Percentiles rank a stretch among this genome's conserved stretches.
Evolutionary conservation across 2,329 filamentous ascomycete genomes (phyloP).

Genomic region (Magnaporthiopsis incrustans): DNA sequence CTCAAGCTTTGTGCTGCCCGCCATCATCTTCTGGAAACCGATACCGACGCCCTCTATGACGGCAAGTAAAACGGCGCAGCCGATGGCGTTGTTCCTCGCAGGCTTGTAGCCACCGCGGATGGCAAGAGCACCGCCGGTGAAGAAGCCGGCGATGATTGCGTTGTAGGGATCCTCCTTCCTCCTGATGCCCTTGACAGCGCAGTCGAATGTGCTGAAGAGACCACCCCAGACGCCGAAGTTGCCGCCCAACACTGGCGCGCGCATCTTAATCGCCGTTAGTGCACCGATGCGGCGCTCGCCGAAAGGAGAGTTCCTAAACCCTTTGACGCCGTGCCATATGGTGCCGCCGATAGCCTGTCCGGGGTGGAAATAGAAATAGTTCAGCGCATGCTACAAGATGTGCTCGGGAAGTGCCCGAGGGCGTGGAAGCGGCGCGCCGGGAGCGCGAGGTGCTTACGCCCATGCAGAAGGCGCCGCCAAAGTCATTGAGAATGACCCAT

Average conservation of each 20-base stretch:
- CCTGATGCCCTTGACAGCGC: conserved; percentile 84
- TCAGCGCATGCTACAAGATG: too few relatives aligned
- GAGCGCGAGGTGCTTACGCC: conserved; percentile 13
- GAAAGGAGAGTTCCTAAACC: conserved; percentile 80
- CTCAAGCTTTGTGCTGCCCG: conserved; percentile 78
- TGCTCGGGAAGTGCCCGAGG: background rate
- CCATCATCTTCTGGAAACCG: conserved; percentile 90
- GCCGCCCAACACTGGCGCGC: conserved; percentile 89
- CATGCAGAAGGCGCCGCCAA: conserved; percentile 60
- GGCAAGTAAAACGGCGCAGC: conserved; percentile 85
- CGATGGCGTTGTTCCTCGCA: conserved; percentile 90
- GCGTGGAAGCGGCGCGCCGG: conserved; percentile 4
- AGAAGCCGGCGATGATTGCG: conserved; percentile 94
- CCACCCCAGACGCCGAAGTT: conserved; percentile 99
- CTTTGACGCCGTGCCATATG: conserved; percentile 96
- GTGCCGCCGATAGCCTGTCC: conserved; percentile 64
- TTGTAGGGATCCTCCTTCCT: conserved; percentile 99
- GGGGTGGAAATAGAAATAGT: too few relatives aligned
- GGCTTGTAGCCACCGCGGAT: conserved; percentile 88
- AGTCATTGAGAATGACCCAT: conserved; percentile 94
- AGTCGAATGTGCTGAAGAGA: conserved; percentile 92
- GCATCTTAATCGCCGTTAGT: conserved; percentile 94
- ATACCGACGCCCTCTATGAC: conserved; percentile 98
- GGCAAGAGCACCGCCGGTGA: conserved; percentile 86
- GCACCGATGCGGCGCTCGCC: conserved; percentile 94